A percentile compares a stretch with the other conserved stretches of the same genome.
phyloP scores from a whole-genome alignment of 257 asterid genomes.

The Solanum medicagineum region DNA sequence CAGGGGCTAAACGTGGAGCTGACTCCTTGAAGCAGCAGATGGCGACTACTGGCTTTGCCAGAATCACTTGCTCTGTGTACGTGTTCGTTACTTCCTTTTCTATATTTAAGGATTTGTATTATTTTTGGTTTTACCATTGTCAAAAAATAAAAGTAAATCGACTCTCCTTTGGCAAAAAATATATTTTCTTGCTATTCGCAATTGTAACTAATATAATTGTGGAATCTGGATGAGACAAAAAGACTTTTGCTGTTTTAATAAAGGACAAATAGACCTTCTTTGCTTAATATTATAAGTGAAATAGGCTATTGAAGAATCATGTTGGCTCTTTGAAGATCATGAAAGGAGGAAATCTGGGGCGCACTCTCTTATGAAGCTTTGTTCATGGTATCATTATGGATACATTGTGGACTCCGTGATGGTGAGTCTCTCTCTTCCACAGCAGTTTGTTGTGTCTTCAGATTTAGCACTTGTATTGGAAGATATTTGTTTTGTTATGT shows the following conservation, averaged over 20 bases:
- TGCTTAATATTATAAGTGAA: not conserved
- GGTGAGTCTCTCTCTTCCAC: slow-evolving; percentile 29
- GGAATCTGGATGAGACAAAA: no score
- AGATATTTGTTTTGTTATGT: not conserved
- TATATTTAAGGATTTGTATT: not conserved
- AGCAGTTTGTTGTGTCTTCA: not conserved
- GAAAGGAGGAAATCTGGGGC: slow-evolving; percentile 80
- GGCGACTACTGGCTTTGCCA: slow-evolving; percentile 3
- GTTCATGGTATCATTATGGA: slow-evolving; percentile 71
- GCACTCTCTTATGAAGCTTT: slow-evolving; percentile 55
- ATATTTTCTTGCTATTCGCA: no score
- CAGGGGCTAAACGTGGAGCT: not conserved
- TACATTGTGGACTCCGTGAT: slow-evolving; percentile 35
- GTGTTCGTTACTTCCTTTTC: slow-evolving; percentile 16
- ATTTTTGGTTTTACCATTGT: not conserved
- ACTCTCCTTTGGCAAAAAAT: no score
- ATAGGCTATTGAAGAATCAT: slow-evolving; percentile 54
- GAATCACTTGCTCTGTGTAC: slow-evolving; percentile 1
- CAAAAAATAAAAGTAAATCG: no score
- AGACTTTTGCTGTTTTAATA: no score
- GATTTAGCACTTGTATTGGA: not conserved
- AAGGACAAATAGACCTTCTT: not conserved
- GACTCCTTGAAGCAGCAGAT: slow-evolving; percentile 3
- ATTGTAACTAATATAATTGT: no score
- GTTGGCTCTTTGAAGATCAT: slow-evolving; percentile 76